These are phyloP conservation scores for Epicoccum nigrum DNA, from an alignment of 2,329 filamentous ascomycete genomes.

Conservation along the genomic window DNA sequence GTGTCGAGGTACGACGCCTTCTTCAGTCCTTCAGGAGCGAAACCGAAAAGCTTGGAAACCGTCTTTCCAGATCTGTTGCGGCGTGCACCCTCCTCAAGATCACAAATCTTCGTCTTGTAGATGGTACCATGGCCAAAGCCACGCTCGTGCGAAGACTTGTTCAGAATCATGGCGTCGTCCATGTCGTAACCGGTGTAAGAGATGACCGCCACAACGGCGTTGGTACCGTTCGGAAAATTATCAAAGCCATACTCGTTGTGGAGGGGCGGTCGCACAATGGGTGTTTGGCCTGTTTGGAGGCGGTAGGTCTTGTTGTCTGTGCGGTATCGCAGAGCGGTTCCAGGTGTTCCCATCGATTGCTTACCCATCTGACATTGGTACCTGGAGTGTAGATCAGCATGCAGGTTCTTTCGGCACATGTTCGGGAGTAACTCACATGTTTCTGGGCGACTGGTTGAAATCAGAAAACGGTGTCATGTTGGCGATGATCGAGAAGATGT, in stretches of 20 bases:
- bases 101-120: conserved; percentile 95
- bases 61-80: conserved; percentile 69
- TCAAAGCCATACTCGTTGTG: conserved; percentile 97
- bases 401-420: no score
- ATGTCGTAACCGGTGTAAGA: conserved; percentile 99
- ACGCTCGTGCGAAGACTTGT: conserved; percentile 94
- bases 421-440: conserved; percentile 65
- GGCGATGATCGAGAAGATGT: conserved; percentile 95
- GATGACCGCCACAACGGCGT: conserved; percentile 95
- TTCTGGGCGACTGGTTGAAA: conserved; percentile 97
- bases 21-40: conserved; percentile 77
- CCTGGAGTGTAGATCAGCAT: neutral
- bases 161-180: conserved; percentile 99
- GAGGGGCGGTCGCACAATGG: conserved; percentile 86
- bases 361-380: conserved; percentile 75
- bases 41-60: conserved; percentile 85
- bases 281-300: conserved; percentile 93
- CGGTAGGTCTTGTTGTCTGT: conserved; percentile 98
- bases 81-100: conserved; percentile 77
- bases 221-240: conserved; percentile 96
- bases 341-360: conserved; percentile 97
- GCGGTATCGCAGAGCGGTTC: conserved; percentile 80
- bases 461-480: conserved; percentile 99
- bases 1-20: conserved; percentile 72
- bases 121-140: conserved; percentile 96